Base-by-base conservation (phyloP, 1,139 yeast species). In the Magnusiomyces tetraspermus region DNA sequence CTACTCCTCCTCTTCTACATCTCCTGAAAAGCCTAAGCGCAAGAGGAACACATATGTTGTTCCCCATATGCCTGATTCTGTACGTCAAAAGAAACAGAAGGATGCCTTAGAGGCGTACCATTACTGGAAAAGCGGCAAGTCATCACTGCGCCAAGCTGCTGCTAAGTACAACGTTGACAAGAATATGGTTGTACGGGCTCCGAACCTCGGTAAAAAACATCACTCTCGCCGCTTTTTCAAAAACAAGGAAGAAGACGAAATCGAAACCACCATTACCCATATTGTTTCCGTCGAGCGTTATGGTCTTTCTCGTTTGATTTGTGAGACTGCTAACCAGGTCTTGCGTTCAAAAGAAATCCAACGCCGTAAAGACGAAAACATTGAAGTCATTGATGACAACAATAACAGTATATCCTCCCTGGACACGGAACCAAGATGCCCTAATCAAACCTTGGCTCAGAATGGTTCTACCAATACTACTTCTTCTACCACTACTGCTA, bases 141-240 rank as follows among this genome's bases (percentile, higher is more conserved):
- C 36, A 3, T 43, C 46, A 8, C n/a, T 43, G 22, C 46, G 46
- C 21, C 46, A 43, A 22, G 33, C 46, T 43, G 46, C 46, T 26
- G 36, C 33, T 23, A 43, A 43, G 26, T 43, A 26, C 46, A 26
- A 28, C 26, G 46, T 43, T 19, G 46, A 43, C 46, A 43, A 43
- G 19, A 43, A 43, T 36, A 43, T 43, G 46, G 36, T 43, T 26
- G 46, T 43, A 5, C 33, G 46, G 6, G 46, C 46, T 17, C 46
- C 46, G 10, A 43, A 21, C 21, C 23, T 43, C 10, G 46, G 46
- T 22, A 43, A 43, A 28, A 43, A 43, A 19, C 36, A 15, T 8
- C 46, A 43, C n/a, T 26, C 36, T 30, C 31, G 46, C 13, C 46
- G 46, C 33, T 43, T 43, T 28, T 43, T 43, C 23, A 23, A 43